Evolutionary conservation across 1,139 yeast species (phyloP), one percentile per base, ranked within the genome.

Genomic region (Geotrichum carabidarum): DNA sequence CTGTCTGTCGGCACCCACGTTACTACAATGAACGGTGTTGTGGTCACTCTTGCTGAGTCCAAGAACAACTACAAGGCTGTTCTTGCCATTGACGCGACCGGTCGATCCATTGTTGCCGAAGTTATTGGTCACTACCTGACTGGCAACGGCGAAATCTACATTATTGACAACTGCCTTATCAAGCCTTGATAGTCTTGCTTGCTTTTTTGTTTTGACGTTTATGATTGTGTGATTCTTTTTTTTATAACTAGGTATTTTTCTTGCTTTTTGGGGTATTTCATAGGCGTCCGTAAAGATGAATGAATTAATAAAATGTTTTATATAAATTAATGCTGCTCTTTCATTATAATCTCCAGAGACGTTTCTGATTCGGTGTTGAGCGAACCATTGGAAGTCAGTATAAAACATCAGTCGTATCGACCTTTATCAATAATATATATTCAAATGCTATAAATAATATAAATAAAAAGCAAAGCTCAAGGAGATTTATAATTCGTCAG

Each of bases 141-240:
- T 9, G 62, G 61, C 40, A 67, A 67, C 49, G 70, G 70, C 1
- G 63, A 59, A 15, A 62, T 67, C 31, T 65, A 57, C 45, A 51
- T 61, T 42, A 53, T 62, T 40, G 64, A 62, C 47, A 48, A 44
- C n/a, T 51, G 57, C 7, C 53, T 61, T 45, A 56, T 54, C 14
- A 44, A 49, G 35, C 63, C 63, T 17, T 59, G 27, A 5, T 44
- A 34, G 43, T 30, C 15, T 32, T 35, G 11, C 15, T 46, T 36
- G 44, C 30, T 15, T 15, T 41, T 22, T n/a, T 36, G 8, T 8
- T 36, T 14, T 14, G 40, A 36, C 17, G 14, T 8, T 17, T n/a
- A n/a, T 36, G 14, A 12, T 36, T 14, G 15, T 36, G 15, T 11
- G 8, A 12, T 36, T 36, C n/a, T 36, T 36, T 36, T 8, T 36